These are phyloP conservation scores for Handroanthus guayacan DNA, from an alignment of 257 asterid species.

Conservation along the genomic window DNA sequence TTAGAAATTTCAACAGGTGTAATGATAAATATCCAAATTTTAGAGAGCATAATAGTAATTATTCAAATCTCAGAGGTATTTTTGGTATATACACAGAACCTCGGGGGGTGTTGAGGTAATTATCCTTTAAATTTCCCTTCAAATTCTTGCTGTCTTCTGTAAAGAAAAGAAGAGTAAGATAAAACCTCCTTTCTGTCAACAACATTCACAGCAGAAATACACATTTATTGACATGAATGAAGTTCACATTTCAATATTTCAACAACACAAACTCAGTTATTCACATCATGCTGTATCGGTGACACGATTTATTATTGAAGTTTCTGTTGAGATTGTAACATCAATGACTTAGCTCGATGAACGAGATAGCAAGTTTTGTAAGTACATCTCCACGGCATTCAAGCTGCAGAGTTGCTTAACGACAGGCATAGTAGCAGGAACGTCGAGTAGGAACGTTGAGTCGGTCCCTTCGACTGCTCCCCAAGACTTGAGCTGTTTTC, in stretches of 20 bases:
- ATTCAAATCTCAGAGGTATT: too few relatives aligned
- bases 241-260: neutral
- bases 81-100: too few relatives aligned
- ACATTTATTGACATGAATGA: neutral
- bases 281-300: neutral
- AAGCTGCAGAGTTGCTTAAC: slow-evolving; percentile 78
- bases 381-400: slow-evolving; percentile 54
- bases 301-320: too few relatives aligned
- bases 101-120: too few relatives aligned
- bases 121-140: too few relatives aligned
- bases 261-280: neutral
- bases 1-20: too few relatives aligned
- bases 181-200: neutral
- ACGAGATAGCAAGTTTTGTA: slow-evolving; percentile 40
- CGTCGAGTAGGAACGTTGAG: slow-evolving; percentile 54
- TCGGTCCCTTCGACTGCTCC: slow-evolving; percentile 52
- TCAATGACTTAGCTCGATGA: neutral
- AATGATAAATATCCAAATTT: too few relatives aligned
- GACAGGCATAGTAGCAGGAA: slow-evolving; percentile 74
- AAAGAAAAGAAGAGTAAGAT: too few relatives aligned
- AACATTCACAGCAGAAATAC: too few relatives aligned
- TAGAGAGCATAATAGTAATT: too few relatives aligned
- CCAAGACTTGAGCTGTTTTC: slow-evolving; percentile 67
- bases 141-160: too few relatives aligned
- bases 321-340: too few relatives aligned